Evolutionary conservation across 257 asterid species (phyloP).

Genomic region (Ophiorrhiza pumila): DNA sequence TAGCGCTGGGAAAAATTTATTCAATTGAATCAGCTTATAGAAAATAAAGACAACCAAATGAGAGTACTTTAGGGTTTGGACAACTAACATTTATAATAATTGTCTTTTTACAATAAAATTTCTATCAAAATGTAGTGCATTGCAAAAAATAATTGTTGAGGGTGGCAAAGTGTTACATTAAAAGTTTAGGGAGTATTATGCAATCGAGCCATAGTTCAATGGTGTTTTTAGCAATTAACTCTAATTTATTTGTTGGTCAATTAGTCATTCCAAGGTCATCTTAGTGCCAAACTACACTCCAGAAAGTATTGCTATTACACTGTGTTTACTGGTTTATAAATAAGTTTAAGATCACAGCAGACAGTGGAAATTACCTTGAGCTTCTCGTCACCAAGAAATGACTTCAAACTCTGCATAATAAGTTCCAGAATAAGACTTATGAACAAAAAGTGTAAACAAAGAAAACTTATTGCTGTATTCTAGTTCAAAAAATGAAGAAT

Average conservation of each 20-base stretch:
- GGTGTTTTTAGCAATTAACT: too few relatives aligned
- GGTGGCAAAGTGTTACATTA: too few relatives aligned
- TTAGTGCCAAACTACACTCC: neutral
- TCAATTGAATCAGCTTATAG: too few relatives aligned
- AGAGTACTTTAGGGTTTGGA: too few relatives aligned
- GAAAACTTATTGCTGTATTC: neutral
- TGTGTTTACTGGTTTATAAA: neutral
- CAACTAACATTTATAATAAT: too few relatives aligned
- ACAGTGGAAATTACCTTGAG: conserved; percentile 57
- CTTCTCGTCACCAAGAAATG: conserved; percentile 83
- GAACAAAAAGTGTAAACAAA: neutral
- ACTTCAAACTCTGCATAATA: conserved; percentile 62
- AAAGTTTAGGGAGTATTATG: too few relatives aligned
- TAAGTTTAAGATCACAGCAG: neutral
- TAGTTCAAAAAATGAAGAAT: neutral
- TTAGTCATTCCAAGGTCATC: neutral
- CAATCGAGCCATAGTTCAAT: too few relatives aligned
- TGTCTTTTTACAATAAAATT: too few relatives aligned
- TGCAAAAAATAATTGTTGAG: too few relatives aligned
- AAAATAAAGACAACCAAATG: too few relatives aligned
- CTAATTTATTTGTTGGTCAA: conserved; percentile 1
- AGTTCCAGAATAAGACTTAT: neutral
- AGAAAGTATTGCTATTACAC: neutral
- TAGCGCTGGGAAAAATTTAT: too few relatives aligned
- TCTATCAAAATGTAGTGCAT: too few relatives aligned